Percentiles rank a stretch among this genome's conserved stretches.
Evolutionary conservation across 163 green algal genomes (phyloP).

Genomic region (Scenedesmus sp.): DNA sequence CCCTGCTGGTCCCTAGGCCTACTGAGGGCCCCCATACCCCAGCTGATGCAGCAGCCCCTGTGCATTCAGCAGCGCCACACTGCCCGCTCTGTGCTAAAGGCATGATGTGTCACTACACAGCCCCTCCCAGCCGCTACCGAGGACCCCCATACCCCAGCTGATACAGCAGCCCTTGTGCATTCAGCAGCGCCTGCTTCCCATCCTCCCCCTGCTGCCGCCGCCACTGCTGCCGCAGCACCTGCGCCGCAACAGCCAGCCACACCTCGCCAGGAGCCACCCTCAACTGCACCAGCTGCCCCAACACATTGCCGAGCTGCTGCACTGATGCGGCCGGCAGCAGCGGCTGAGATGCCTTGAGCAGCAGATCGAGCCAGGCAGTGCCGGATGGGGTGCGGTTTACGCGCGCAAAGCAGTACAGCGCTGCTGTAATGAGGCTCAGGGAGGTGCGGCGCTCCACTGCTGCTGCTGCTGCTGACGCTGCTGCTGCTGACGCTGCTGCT

Average conservation of each 20-base stretch:
- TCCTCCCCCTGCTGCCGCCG: not conserved
- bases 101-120: no score
- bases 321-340: not conserved
- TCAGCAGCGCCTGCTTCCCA: not conserved
- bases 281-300: constrained; percentile 27
- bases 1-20: no score
- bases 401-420: not conserved
- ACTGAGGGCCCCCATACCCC: no score
- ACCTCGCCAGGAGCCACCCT: constrained; percentile 16
- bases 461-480: not conserved
- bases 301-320: not conserved
- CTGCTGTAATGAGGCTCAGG: not conserved
- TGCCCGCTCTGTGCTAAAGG: no score
- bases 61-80: no score
- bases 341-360: not conserved
- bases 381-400: not conserved
- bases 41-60: no score
- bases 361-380: not conserved
- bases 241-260: constrained; percentile 19
- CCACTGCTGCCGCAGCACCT: constrained; percentile 13
- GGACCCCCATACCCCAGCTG: not conserved
- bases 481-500: no score
- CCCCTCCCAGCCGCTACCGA: no score
- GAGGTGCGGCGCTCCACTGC: not conserved
- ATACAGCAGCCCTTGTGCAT: not conserved